phyloP scores from a whole-genome alignment of 257 asterid genomes.

The Ilex asprella region DNA sequence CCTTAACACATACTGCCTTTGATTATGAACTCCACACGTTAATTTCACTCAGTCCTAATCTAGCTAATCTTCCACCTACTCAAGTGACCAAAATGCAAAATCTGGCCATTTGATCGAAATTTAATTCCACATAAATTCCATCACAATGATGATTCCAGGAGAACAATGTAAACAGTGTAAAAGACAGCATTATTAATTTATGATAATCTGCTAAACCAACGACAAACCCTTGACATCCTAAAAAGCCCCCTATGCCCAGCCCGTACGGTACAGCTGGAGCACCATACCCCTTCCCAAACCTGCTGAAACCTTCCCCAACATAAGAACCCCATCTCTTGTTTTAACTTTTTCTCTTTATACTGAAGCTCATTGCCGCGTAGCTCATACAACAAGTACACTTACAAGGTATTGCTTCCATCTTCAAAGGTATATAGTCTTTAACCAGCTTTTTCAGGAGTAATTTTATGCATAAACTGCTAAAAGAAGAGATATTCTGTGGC shows the following conservation, averaged over 20 bases:
- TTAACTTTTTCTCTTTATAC: conserved; percentile 11
- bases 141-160: conserved; percentile 40
- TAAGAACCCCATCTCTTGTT: conserved; percentile 21
- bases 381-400: conserved; percentile 6
- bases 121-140: conserved; percentile 12
- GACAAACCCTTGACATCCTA: conserved; percentile 32
- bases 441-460: conserved; percentile 36
- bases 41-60: neutral
- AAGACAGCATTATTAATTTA: conserved; percentile 31
- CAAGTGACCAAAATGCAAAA: conserved; percentile 9
- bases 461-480: conserved; percentile 11
- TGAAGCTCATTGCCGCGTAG: conserved; percentile 22
- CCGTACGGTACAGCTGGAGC: conserved; percentile 52
- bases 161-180: conserved; percentile 28
- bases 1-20: too few species aligned
- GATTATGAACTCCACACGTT: too few species aligned
- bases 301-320: conserved; percentile 19
- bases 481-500: conserved; percentile 12
- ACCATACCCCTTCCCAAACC: conserved; percentile 32
- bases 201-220: conserved; percentile 9
- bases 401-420: conserved; percentile 26
- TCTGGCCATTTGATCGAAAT: neutral
- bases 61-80: conserved; percentile 4
- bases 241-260: conserved; percentile 23
- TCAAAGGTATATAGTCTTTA: conserved; percentile 18